These are phyloP conservation scores for Mycena capillaripes DNA, from an alignment of 768 basidiomycete genomes.

Conservation along the genomic window DNA sequence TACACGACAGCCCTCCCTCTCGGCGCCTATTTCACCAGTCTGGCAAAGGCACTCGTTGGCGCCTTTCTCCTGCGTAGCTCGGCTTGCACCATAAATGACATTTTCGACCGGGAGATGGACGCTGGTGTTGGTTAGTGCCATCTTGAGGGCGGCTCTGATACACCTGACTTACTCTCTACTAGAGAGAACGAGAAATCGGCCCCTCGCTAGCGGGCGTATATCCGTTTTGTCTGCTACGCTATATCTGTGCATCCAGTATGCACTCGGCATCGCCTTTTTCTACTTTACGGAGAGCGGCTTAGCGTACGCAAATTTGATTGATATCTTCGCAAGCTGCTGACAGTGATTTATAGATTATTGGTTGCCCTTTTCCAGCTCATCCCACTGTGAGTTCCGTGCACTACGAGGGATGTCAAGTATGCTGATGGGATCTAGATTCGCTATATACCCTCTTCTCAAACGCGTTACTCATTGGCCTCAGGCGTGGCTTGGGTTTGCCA, in stretches of 20 bases:
- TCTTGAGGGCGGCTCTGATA: constrained; percentile 6
- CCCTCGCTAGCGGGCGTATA: constrained; percentile 64
- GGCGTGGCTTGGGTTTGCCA: constrained; percentile 71
- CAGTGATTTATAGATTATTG: constrained; percentile 47
- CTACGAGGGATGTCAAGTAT: not conserved
- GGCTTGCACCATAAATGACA: constrained; percentile 70
- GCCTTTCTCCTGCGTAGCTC: constrained; percentile 62
- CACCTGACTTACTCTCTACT: not conserved
- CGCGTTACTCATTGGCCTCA: constrained; percentile 73
- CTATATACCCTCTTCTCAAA: constrained; percentile 68
- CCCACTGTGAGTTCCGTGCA: constrained; percentile 58
- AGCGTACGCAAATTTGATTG: constrained; percentile 47
- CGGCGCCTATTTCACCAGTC: constrained; percentile 44
- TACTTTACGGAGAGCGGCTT: constrained; percentile 45
- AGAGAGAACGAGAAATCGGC: constrained; percentile 66
- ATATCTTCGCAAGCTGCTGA: constrained; percentile 18
- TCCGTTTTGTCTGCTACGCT: constrained; percentile 56
- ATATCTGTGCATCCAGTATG: constrained; percentile 59
- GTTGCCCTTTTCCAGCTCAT: constrained; percentile 61
- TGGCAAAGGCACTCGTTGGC: constrained; percentile 52
- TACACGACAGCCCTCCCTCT: constrained; percentile 50
- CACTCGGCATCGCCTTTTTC: constrained; percentile 56
- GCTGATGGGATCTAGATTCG: constrained; percentile 45
- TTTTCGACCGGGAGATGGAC: constrained; percentile 66
- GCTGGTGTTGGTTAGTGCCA: constrained; percentile 62